Evolutionary conservation across 148 eudicot species (phyloP).

Genomic region (Amaranthus hypochondriacus): DNA sequence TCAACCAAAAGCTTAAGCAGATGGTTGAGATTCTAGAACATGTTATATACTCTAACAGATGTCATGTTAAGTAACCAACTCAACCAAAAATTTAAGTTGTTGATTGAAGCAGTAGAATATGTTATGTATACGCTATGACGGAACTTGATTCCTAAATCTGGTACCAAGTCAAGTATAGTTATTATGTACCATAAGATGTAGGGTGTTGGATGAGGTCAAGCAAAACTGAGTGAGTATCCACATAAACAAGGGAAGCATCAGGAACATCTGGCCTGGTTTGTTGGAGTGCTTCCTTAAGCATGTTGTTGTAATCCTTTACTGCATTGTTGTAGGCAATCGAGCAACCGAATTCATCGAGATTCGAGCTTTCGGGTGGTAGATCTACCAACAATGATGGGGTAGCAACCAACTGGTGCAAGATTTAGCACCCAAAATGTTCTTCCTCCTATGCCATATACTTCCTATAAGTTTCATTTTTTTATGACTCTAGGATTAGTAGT

Average conservation of each 20-base stretch:
- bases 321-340: conserved; percentile 57
- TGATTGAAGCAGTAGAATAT: no score
- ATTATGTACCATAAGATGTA: conserved; percentile 48
- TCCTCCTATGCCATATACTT: conserved; percentile 53
- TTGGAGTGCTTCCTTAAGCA: conserved; percentile 45
- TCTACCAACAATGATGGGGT: conserved; percentile 54
- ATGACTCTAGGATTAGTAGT: no score
- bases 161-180: no score
- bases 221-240: conserved; percentile 53
- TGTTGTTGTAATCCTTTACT: conserved; percentile 53
- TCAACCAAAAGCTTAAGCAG: no score
- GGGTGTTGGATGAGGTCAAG: conserved; percentile 69
- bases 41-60: no score
- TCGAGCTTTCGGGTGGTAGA: conserved; percentile 46
- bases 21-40: no score
- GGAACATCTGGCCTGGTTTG: conserved; percentile 35
- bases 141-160: no score
- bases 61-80: no score
- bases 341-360: conserved; percentile 57
- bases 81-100: no score
- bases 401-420: conserved; percentile 79
- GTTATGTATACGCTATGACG: no score
- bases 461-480: conserved; percentile 32
- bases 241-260: conserved; percentile 50
- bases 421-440: conserved; percentile 68